Conservation (phyloP, 2,329 filamentous ascomycete species). For the Arthrinium puccinioides region DNA sequence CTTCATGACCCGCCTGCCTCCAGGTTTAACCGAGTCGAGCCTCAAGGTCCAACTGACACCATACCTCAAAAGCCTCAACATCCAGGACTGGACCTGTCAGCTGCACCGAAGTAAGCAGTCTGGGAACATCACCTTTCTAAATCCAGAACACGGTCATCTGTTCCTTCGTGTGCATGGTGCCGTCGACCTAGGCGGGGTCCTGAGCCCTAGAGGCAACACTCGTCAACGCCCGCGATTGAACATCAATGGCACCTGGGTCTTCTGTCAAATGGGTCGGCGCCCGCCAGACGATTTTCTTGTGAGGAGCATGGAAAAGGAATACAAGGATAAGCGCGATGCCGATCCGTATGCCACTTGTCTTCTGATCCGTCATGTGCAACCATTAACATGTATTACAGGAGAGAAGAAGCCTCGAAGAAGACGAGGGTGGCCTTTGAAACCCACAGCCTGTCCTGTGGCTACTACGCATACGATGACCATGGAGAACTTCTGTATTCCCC, state of each 20-base stretch:
- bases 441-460: slow-evolving; percentile 34
- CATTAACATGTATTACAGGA: not conserved
- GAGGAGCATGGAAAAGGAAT: slow-evolving; percentile 23
- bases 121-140: slow-evolving; percentile 37
- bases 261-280: slow-evolving; percentile 28
- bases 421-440: slow-evolving; percentile 13
- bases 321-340: slow-evolving; percentile 18
- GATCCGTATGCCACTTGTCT: slow-evolving; percentile 7
- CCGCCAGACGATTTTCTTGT: slow-evolving; percentile 27
- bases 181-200: slow-evolving; percentile 1
- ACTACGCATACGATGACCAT: slow-evolving; percentile 32
- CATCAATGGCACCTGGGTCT: slow-evolving; percentile 19
- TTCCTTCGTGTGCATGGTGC: slow-evolving; percentile 30
- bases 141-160: slow-evolving; percentile 25
- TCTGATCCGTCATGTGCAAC: not conserved
- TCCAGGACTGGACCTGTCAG: slow-evolving; percentile 34
- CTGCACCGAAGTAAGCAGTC: slow-evolving; percentile 27
- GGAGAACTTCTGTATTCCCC: slow-evolving; percentile 32
- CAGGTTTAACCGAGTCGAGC: slow-evolving; percentile 26
- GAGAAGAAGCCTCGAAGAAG: slow-evolving; percentile 1
- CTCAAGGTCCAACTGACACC: slow-evolving; percentile 32
- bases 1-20: slow-evolving; percentile 34
- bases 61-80: slow-evolving; percentile 30
- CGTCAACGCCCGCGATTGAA: slow-evolving; percentile 16
- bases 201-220: slow-evolving; percentile 1